Base-by-base conservation (phyloP, 2,329 filamentous ascomycete genomes). In the Verruconis gallopava region DNA sequence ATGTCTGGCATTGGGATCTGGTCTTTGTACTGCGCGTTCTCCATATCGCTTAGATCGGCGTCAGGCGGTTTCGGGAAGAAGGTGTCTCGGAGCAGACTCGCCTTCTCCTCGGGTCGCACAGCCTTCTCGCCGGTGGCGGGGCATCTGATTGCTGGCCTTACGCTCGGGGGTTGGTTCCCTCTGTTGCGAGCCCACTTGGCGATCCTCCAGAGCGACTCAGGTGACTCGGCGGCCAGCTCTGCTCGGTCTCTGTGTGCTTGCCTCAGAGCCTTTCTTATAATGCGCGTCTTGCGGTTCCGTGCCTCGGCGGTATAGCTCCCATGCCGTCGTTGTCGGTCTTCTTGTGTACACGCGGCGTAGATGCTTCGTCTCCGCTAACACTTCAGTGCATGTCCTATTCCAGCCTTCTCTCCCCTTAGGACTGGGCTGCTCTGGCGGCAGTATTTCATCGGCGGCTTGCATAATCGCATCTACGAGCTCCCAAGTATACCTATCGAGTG, bases 311-410 rank as follows among this genome's bases (percentile, higher is more conserved):
- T 42, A 17, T 5, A 32, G 9, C 20, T 5, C 14, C n/a, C 9
- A 17, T 11, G 11, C 15, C 28, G 21, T 21, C 5, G 33, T 19
- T 32, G 13, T 15, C 5, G 21, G n/a, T n/a, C 28, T 21, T 34
- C 21, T 6, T 6, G 5, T 5, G 18, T 39, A 42, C 21, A 21
- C 17, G 21, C 47, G 47, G 20, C 48, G 48, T 5, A 47, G 42
- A 28, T 44, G 42, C 30, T 49, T 50, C 11, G 43, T 37, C 32
- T 49, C 47, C 37, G 43, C 38, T 3, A 48, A 41, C 3, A 44
- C 42, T 40, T 4, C 38, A 46, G 4, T 18, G 14, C 35, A 42
- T 21, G 30, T 47, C 43, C 11, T 46, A 44, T 18, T 19, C 32
- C n/a, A 42, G 30, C 13, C 48, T 21, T 21, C 48, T 41, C 34